These are phyloP conservation scores for Cladobotryum mycophilum DNA, from an alignment of 2,329 filamentous ascomycete genomes.

Conservation along the genomic window DNA sequence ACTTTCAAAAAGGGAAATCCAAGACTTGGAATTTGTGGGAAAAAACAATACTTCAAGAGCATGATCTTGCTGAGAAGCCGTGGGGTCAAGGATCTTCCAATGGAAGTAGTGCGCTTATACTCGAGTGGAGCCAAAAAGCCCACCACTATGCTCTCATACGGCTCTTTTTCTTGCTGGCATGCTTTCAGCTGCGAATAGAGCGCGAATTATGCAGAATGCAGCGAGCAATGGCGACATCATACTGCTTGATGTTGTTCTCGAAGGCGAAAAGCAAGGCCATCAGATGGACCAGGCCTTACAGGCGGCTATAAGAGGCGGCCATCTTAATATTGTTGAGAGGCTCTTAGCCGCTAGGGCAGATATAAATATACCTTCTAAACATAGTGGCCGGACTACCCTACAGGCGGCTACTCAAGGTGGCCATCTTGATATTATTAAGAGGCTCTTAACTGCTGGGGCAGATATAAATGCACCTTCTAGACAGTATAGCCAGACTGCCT, in stretches of 20 bases:
- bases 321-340: no score
- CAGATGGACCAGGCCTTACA: background rate
- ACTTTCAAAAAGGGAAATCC: constrained; percentile 1
- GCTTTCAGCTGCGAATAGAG: background rate
- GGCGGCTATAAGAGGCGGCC: no score
- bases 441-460: no score
- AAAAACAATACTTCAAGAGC: background rate
- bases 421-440: no score
- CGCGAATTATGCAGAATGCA: background rate
- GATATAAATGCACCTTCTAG: no score
- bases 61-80: background rate
- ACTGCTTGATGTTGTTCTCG: background rate
- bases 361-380: no score
- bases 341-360: no score
- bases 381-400: no score
- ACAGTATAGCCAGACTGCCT: no score
- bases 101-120: background rate
- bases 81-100: background rate
- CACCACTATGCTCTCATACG: constrained; percentile 2
- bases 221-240: background rate
- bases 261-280: background rate
- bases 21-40: constrained; percentile 2
- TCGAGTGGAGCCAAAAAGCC: background rate
- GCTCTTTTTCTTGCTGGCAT: background rate
- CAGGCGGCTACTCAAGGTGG: no score